Evolutionary conservation across 2,329 filamentous ascomycete species (phyloP).

Genomic region (Cordyceps tenuipes): DNA sequence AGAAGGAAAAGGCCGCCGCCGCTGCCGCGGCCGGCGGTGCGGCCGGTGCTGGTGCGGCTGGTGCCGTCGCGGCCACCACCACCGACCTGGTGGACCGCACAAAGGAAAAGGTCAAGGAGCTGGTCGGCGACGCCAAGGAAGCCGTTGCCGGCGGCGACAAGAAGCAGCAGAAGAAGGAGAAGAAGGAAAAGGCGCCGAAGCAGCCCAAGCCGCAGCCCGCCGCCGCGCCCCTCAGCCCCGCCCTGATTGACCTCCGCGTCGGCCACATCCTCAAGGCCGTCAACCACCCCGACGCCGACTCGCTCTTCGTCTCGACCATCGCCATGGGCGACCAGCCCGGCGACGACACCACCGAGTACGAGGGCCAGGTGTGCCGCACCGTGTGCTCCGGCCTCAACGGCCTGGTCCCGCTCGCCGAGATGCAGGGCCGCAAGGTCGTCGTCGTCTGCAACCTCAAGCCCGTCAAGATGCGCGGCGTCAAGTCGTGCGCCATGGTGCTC

Average conservation of each 20-base stretch:
- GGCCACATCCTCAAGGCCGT: constrained; percentile 95
- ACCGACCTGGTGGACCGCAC: constrained; percentile 49
- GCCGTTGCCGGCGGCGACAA: constrained; percentile 29
- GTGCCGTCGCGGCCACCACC: constrained; percentile 36
- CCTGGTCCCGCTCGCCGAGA: constrained; percentile 82
- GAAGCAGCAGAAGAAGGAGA: constrained; percentile 75
- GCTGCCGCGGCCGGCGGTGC: constrained; percentile 42
- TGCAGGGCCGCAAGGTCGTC: constrained; percentile 93
- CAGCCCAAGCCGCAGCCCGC: constrained; percentile 57
- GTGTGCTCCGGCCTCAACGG: constrained; percentile 97
- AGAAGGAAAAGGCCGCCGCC: constrained; percentile 84
- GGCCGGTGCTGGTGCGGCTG: constrained; percentile 39
- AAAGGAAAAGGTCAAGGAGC: constrained; percentile 50
- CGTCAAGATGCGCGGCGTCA: constrained; percentile 92
- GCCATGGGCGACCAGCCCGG: constrained; percentile 83
- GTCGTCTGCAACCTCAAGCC: constrained; percentile 98
- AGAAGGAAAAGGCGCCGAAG: constrained; percentile 83
- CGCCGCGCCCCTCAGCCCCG: constrained; percentile 70
- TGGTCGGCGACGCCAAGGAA: constrained; percentile 41
- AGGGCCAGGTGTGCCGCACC: constrained; percentile 85
- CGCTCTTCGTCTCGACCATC: constrained; percentile 89
- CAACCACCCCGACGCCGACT: constrained; percentile 94
- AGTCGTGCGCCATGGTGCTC: constrained; percentile 79
- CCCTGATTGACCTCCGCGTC: constrained; percentile 87
- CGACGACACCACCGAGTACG: constrained; percentile 84